phyloP scores from a whole-genome alignment of 305 asterid genomes.

The Fraxinus paxiana region DNA sequence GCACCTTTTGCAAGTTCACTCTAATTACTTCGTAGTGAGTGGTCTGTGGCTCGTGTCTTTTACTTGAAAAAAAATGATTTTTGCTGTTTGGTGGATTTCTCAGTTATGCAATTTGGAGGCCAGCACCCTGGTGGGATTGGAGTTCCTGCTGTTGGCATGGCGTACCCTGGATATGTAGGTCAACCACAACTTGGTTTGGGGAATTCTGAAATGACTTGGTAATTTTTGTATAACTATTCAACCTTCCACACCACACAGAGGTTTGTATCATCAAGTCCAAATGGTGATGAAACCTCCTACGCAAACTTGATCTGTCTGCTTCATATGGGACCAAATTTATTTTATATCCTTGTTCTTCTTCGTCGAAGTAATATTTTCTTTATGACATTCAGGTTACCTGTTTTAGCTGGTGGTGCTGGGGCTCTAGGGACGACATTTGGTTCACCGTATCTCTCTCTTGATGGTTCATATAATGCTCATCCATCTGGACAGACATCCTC shows the following conservation, averaged over 20 bases:
- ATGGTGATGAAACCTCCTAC: not conserved
- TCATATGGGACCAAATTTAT: not conserved
- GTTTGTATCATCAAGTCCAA: not conserved
- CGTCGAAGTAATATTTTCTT: not conserved
- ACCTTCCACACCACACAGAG: not conserved
- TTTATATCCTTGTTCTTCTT: not conserved
- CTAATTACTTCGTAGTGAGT: not conserved
- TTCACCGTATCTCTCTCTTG: slow-evolving; percentile 71
- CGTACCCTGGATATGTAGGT: slow-evolving; percentile 93
- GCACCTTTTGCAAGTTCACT: slow-evolving; percentile 64
- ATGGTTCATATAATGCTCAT: slow-evolving; percentile 69
- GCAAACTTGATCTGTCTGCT: not conserved
- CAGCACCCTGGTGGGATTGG: slow-evolving; percentile 95
- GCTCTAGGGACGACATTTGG: slow-evolving; percentile 72
- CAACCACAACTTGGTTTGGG: slow-evolving; percentile 75
- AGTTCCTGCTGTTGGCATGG: slow-evolving; percentile 99
- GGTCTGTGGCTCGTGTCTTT: not conserved
- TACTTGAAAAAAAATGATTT: not conserved
- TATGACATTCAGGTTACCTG: slow-evolving; percentile 65
- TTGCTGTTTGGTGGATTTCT: slow-evolving; percentile 27
- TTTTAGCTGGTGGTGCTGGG: slow-evolving; percentile 91
- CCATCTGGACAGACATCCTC: slow-evolving; percentile 67
- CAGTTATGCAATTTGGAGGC: slow-evolving; percentile 90
- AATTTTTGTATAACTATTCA: slow-evolving; percentile 23
- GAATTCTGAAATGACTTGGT: slow-evolving; percentile 90